Percentiles rank a stretch among this genome's conserved stretches.
Evolutionary conservation across 305 asterid genomes (phyloP).

Genomic region (Fraxinus albicans): DNA sequence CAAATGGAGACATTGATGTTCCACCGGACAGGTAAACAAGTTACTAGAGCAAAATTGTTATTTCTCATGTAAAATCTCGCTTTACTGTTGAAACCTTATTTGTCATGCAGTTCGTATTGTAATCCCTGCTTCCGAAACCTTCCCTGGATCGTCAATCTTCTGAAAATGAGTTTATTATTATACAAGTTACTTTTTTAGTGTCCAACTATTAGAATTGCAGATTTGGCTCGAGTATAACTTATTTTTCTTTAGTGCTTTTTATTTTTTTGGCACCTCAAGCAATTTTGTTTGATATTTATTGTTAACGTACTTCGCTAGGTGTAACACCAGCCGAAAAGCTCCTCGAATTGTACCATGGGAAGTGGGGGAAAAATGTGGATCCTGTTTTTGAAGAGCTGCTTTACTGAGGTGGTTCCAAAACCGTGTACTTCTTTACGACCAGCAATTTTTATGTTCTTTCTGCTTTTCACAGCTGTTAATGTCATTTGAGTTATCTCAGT

Average conservation of each 20-base stretch:
- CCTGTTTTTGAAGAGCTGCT: constrained; percentile 74
- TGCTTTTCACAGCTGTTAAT: background rate
- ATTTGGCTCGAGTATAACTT: background rate
- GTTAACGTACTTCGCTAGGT: constrained; percentile 38
- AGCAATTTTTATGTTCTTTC: background rate
- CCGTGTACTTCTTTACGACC: background rate
- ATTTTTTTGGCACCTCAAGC: background rate
- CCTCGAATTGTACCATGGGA: constrained; percentile 75
- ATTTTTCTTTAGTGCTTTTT: background rate
- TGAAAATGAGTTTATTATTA: background rate
- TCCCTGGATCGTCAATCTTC: background rate
- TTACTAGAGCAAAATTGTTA: background rate
- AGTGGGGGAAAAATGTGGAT: constrained; percentile 75
- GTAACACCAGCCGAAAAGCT: constrained; percentile 89
- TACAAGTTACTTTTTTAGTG: background rate
- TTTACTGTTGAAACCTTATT: background rate
- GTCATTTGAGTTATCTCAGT: constrained; percentile 8
- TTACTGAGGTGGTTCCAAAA: constrained; percentile 31
- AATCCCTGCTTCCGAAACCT: background rate
- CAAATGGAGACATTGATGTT: background rate
- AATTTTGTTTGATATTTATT: constrained; percentile 1
- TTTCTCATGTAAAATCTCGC: background rate
- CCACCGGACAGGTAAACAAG: background rate
- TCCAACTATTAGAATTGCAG: background rate
- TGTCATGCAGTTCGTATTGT: background rate